Conservation (phyloP, 176 grass and related monocot genomes). For the Themeda triandra region DNA sequence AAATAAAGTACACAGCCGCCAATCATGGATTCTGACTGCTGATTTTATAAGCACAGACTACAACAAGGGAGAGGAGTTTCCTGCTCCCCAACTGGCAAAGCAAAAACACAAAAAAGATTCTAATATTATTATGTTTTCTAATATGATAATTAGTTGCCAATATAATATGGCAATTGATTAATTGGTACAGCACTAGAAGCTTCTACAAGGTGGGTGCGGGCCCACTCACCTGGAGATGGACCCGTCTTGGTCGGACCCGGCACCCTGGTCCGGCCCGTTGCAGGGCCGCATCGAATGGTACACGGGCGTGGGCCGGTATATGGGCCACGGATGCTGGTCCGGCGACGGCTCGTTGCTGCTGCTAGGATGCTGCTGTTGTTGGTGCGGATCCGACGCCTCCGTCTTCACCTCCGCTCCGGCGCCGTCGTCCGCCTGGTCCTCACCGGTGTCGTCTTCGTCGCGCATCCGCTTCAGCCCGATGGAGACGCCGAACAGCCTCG, state of each 20-base stretch:
- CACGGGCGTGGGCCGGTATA: constrained; percentile 56
- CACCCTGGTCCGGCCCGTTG: constrained; percentile 36
- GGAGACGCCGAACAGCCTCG: constrained; percentile 67
- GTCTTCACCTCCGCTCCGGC: constrained; percentile 31
- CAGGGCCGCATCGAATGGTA: constrained; percentile 39
- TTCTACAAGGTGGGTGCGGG: constrained; percentile 1
- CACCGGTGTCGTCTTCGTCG: constrained; percentile 27
- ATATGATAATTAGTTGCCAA: constrained; percentile 2
- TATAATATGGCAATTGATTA: background rate
- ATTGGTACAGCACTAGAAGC: constrained; percentile 14
- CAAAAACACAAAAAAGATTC: background rate
- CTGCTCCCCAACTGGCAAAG: background rate
- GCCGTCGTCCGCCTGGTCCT: background rate
- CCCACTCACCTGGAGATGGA: constrained; percentile 57
- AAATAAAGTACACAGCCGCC: background rate
- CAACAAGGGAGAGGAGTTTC: background rate
- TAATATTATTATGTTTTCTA: background rate
- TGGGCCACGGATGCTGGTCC: constrained; percentile 56
- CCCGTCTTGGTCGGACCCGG: constrained; percentile 42
- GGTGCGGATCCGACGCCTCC: constrained; percentile 36
- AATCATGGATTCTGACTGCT: background rate
- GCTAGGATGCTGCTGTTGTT: background rate
- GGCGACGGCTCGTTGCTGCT: constrained; percentile 16
- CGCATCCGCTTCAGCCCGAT: constrained; percentile 54
- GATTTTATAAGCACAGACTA: constrained; percentile 12